Percentiles rank a stretch among this genome's conserved stretches.
phyloP scores from a whole-genome alignment of 2,329 filamentous ascomycete species.

The Plenodomus lindquistii region DNA sequence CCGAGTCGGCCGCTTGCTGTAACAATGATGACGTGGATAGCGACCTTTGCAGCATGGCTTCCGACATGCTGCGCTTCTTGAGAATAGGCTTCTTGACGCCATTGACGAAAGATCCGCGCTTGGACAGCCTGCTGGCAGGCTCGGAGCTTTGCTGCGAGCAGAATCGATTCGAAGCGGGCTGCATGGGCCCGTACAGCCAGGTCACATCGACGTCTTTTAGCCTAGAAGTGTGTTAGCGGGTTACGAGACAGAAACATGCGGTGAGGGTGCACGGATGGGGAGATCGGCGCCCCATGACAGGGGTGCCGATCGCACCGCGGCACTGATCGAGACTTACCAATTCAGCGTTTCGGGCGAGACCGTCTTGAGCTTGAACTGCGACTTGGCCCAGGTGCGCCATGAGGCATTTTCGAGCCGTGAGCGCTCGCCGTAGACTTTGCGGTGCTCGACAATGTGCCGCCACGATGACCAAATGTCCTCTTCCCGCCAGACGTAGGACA shows the following conservation, averaged over 20 bases:
- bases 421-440: conserved; percentile 77
- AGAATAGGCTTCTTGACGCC: conserved; percentile 82
- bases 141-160: conserved; percentile 55
- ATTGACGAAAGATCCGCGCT: conserved; percentile 67
- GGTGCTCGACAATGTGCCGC: conserved; percentile 85
- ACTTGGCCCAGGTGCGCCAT: conserved; percentile 95
- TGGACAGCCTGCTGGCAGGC: conserved; percentile 60
- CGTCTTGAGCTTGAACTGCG: conserved; percentile 83
- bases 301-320: conserved; percentile 19
- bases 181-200: conserved; percentile 93
- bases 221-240: conserved; percentile 58
- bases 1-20: conserved; percentile 83
- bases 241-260: conserved; percentile 11
- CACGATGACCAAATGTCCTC: conserved; percentile 98
- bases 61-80: conserved; percentile 95
- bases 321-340: conserved; percentile 65
- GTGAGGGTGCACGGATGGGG: conserved; percentile 30
- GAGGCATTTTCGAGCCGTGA: conserved; percentile 91
- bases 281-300: conserved; percentile 29
- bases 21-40: conserved; percentile 85
- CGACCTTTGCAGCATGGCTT: conserved; percentile 89
- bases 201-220: conserved; percentile 96
- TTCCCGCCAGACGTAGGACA: conserved; percentile 90
- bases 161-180: conserved; percentile 66
- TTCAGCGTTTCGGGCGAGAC: conserved; percentile 90